Evolutionary conservation across 2,329 filamentous ascomycete species (phyloP).

Genomic region (Pseudogymnoascus sp.): DNA sequence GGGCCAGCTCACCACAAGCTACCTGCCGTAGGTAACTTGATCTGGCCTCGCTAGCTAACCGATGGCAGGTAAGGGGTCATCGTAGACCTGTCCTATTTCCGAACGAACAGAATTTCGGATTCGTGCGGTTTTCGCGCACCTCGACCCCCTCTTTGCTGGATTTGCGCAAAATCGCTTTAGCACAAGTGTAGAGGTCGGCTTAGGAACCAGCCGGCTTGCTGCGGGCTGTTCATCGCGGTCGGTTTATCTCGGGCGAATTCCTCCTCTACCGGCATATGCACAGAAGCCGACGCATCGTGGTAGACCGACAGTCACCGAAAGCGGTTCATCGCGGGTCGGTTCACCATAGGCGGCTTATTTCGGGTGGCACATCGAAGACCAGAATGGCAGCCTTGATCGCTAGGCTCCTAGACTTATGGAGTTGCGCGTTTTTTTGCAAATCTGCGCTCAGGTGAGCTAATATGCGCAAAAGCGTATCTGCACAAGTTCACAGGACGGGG

Average conservation of each 20-base stretch:
- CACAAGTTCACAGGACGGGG: background rate
- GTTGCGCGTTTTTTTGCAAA: background rate
- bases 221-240: background rate
- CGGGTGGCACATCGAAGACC: background rate
- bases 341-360: background rate
- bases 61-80: background rate
- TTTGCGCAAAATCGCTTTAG: background rate
- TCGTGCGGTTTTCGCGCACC: background rate
- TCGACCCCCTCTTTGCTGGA: background rate
- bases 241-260: background rate
- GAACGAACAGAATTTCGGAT: background rate
- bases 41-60: background rate
- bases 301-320: too few relatives aligned
- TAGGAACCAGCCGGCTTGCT: too few relatives aligned
- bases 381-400: background rate
- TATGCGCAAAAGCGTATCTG: background rate
- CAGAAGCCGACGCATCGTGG: too few relatives aligned
- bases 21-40: background rate
- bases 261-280: too few relatives aligned
- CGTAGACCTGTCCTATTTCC: background rate
- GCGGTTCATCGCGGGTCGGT: too few relatives aligned
- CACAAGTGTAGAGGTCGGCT: background rate
- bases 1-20: too few relatives aligned
- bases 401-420: background rate
- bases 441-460: background rate